Conservation (phyloP, 2,329 filamentous ascomycete genomes). For the Stenocarpella maydis region DNA sequence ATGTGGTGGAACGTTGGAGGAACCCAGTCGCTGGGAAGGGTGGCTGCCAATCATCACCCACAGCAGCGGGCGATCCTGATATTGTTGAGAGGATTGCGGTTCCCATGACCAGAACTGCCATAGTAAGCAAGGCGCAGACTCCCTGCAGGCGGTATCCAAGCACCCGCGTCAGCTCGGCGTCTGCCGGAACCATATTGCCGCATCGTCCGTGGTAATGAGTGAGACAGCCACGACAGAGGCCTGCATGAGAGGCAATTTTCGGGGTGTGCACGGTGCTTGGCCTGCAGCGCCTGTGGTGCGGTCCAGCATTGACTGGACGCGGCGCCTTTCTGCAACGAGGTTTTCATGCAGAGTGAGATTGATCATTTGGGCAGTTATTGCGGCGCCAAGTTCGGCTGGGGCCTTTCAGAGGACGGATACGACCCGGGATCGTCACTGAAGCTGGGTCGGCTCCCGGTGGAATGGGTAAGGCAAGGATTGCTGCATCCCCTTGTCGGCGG, state of each 20-base stretch:
- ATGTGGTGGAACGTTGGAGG: constrained; percentile 8
- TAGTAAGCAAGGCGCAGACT: constrained; percentile 15
- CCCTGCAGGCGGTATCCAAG: constrained; percentile 16
- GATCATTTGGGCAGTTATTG: constrained; percentile 23
- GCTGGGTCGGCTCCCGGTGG: neutral
- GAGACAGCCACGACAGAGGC: neutral
- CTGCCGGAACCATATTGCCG: constrained; percentile 8
- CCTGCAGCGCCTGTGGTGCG: constrained; percentile 2
- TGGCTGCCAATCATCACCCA: constrained; percentile 1
- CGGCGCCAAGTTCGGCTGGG: constrained; percentile 5
- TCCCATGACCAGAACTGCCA: constrained; percentile 23
- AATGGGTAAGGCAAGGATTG: constrained; percentile 4
- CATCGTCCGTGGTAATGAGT: neutral
- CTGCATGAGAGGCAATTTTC: neutral
- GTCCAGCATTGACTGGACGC: constrained; percentile 12
- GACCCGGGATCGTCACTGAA: constrained; percentile 2
- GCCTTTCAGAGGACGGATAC: neutral
- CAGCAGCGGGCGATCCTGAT: neutral
- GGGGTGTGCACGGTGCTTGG: neutral
- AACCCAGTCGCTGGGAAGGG: constrained; percentile 2
- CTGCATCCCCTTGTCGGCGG: neutral
- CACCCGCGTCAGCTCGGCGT: constrained; percentile 11
- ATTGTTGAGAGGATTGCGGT: constrained; percentile 14
- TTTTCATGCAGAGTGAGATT: constrained; percentile 21
- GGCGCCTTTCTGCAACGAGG: neutral